Conservation (phyloP, 2,329 filamentous ascomycete genomes). For the Trichoderma sp. region DNA sequence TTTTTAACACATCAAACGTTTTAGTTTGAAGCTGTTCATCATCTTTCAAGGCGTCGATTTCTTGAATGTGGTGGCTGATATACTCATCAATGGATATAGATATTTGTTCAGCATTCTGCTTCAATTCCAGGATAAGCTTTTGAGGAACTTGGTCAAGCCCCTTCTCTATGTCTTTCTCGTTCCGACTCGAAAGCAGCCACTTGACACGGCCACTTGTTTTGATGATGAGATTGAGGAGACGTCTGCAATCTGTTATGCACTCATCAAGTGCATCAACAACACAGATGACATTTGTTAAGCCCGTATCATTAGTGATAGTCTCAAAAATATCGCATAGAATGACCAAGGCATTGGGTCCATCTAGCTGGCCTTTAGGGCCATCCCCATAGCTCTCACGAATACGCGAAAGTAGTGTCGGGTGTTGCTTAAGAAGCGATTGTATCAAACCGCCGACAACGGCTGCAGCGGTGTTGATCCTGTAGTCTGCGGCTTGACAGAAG, state of each 20-base stretch:
- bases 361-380: constrained; percentile 36
- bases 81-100: neutral
- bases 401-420: constrained; percentile 36
- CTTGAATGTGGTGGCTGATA: neutral
- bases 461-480: constrained; percentile 39
- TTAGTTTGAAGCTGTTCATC: neutral
- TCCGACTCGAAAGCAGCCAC: neutral
- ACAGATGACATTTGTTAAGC: constrained; percentile 37
- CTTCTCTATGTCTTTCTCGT: neutral
- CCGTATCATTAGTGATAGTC: constrained; percentile 38
- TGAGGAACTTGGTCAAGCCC: neutral
- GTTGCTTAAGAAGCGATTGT: constrained; percentile 38
- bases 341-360: constrained; percentile 40
- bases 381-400: constrained; percentile 35
- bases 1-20: rapidly evolving
- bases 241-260: neutral
- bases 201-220: neutral
- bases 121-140: neutral
- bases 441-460: constrained; percentile 45
- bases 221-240: neutral
- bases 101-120: neutral
- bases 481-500: constrained; percentile 27
- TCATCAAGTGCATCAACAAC: constrained; percentile 27
- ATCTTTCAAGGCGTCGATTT: neutral
- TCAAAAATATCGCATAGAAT: constrained; percentile 41